Conservation (phyloP, 73 alveolate species). For the Paramecium sexaurelia region DNA sequence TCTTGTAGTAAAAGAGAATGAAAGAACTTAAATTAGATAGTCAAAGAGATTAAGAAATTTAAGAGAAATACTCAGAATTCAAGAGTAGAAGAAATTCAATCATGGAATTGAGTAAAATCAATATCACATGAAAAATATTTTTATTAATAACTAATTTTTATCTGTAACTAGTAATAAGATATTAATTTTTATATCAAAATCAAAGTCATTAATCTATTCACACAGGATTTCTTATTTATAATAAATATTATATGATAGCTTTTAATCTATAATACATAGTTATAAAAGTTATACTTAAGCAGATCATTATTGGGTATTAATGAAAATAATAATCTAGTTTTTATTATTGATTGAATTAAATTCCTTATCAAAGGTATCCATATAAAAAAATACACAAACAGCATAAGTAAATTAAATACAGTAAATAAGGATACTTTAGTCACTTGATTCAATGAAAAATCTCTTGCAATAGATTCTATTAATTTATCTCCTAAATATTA, state of each 20-base stretch:
- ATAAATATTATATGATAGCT: neutral
- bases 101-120: neutral
- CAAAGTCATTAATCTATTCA: neutral
- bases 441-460: neutral
- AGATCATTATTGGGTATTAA: neutral
- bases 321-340: neutral
- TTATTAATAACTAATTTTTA: neutral
- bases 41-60: neutral
- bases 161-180: neutral
- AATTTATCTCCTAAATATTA: neutral
- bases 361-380: neutral
- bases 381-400: neutral
- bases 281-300: neutral
- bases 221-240: neutral
- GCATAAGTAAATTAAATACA: neutral
- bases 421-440: neutral
- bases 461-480: neutral
- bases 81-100: neutral
- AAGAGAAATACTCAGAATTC: neutral
- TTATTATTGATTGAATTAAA: neutral
- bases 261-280: neutral
- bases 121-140: neutral
- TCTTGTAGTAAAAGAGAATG: neutral
- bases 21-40: neutral
- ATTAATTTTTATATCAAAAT: neutral